These are phyloP conservation scores for Yamadazyma sp. DNA, from an alignment of 1,139 yeast species.

Conservation along the genomic window DNA sequence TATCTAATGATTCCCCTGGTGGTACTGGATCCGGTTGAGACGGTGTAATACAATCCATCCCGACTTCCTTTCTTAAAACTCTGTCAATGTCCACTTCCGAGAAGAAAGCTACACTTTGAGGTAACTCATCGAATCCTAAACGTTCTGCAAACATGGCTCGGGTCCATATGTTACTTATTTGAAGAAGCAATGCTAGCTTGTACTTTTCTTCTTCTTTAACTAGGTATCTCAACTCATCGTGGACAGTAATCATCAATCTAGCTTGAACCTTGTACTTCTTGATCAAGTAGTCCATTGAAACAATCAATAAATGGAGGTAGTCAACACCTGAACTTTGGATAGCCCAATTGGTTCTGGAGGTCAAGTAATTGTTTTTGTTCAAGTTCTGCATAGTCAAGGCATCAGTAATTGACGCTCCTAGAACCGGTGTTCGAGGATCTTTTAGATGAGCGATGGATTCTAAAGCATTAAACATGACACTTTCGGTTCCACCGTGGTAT, in stretches of 20 bases:
- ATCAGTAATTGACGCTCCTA: conserved; percentile 91
- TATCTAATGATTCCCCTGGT: conserved; percentile 77
- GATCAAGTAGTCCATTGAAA: conserved; percentile 84
- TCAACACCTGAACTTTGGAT: conserved; percentile 98
- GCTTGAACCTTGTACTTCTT: conserved; percentile 70
- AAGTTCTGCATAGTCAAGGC: conserved; percentile 72
- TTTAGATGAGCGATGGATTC: conserved; percentile 85
- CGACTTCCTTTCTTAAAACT: conserved; percentile 86
- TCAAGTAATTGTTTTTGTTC: conserved; percentile 65
- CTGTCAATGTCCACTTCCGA: conserved; percentile 91
- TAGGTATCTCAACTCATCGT: conserved; percentile 88
- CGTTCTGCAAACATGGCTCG: conserved; percentile 94
- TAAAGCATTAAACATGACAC: conserved; percentile 82
- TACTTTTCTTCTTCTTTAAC: conserved; percentile 72
- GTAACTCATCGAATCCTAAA: conserved; percentile 83
- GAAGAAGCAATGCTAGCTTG: conserved; percentile 78
- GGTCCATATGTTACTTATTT: conserved; percentile 92
- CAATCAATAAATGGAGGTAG: conserved; percentile 78
- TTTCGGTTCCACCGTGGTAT: conserved; percentile 95
- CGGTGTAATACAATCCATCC: conserved; percentile 86
- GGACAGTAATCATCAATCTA: conserved; percentile 83
- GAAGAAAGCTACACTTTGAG: conserved; percentile 94
- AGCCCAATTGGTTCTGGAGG: conserved; percentile 96
- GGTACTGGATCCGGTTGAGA: conserved; percentile 73
- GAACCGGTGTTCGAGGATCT: conserved; percentile 85